Evolutionary conservation across 2,329 filamentous ascomycete genomes (phyloP), one percentile per base, ranked within the genome.

Genomic region (Cyphellophora attinorum): DNA sequence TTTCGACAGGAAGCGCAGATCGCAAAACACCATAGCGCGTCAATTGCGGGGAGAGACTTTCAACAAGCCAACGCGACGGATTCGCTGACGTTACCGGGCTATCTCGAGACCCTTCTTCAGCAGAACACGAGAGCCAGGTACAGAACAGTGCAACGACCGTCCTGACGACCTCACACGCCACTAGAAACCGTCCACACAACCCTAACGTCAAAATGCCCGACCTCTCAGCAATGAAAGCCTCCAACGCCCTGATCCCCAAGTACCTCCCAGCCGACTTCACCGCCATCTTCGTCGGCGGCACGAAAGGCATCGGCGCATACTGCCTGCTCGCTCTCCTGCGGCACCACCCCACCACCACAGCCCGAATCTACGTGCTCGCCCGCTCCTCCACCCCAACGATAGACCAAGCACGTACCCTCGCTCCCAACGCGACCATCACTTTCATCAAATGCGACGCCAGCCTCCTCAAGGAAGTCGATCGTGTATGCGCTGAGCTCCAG

Each of bases 401-500:
- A 8, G 21, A 8, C 21, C 8, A 25, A 25, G 65, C 63, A 35
- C 50, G 57, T 33, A 39, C 43, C 11, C 34, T 67, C 11, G 71
- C 69, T 36, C 56, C 65, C 1, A 54, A 60, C 10, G 66, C 62
- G 5, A 47, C 57, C 6, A 66, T 62, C 38, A 56, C 47, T n/a
- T 72, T 71, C 48, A 49, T 69, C 12, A 46, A 56, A 27, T 55
- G 54, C n/a, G 65, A 73, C 40, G 53, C 67, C 3, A 59, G 60
- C 18, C 52, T 71, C 23, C 46, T 74, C n/a, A 51, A 48, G 11
- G 52, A 59, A 19, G 57, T 60, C 6, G 59, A 62, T 39, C 37
- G 35, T 5, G 46, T 54, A 5, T 56, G 47, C 21, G 39, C 33
- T 2, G 45, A 55, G 6, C 70, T 79, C 37, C 57, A 55, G 39